A percentile compares a stretch with the other conserved stretches of the same genome.
These are phyloP conservation scores for Hanseniaspora pseudoguilliermondii DNA, from an alignment of 805 yeast genomes.

Conservation along the genomic window DNA sequence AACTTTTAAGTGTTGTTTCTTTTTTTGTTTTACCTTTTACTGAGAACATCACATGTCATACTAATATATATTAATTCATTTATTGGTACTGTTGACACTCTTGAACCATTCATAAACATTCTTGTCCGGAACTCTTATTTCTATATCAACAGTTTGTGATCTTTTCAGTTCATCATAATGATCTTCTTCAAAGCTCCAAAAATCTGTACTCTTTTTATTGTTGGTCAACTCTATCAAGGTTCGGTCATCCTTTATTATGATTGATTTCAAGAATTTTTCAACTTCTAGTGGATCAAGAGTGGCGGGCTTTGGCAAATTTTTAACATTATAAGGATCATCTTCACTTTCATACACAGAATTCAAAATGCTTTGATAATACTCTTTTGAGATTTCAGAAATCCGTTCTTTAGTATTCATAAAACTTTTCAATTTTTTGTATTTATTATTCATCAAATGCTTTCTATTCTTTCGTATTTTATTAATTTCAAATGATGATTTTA, in stretches of 20 bases:
- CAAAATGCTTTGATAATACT: background rate
- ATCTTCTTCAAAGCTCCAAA: constrained; percentile 3
- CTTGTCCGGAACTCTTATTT: constrained; percentile 6
- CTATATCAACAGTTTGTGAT: constrained; percentile 2
- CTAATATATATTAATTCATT: background rate
- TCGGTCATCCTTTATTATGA: background rate
- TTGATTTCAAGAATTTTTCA: background rate
- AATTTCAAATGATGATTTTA: background rate
- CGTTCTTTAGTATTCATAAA: background rate
- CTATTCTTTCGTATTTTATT: background rate
- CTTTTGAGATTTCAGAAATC: background rate
- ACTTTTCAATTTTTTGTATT: background rate
- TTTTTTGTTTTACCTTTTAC: too few relatives aligned
- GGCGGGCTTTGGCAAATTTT: background rate
- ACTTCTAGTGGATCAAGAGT: background rate
- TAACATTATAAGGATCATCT: constrained; percentile 1
- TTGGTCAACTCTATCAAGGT: background rate
- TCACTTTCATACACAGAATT: background rate
- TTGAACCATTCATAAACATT: constrained; percentile 7
- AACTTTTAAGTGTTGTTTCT: background rate
- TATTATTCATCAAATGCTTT: background rate
- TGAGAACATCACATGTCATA: too few relatives aligned
- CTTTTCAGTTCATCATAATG: constrained; percentile 11
- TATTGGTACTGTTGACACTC: background rate
- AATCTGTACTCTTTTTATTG: background rate